Evolutionary conservation across 345 rosid genomes (phyloP).

Genomic region (Salix udensis): DNA sequence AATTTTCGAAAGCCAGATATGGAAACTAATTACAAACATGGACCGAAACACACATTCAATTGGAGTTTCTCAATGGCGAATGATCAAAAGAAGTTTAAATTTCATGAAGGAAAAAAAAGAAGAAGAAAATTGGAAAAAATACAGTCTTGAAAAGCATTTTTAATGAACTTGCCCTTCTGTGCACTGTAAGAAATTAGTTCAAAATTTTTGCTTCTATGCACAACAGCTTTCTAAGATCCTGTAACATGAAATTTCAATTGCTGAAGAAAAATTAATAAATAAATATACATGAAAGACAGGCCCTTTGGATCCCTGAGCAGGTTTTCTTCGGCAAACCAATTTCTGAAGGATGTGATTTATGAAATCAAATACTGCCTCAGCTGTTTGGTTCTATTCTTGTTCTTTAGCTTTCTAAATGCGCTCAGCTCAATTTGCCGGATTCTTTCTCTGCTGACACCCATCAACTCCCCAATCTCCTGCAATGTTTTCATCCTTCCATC

Average conservation of each 20-base stretch:
- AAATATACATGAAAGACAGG: conserved; percentile 9
- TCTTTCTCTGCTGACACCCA: conserved; percentile 91
- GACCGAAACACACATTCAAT: too few relatives aligned
- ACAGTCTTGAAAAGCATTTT: not conserved
- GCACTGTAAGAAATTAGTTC: not conserved
- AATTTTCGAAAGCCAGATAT: too few relatives aligned
- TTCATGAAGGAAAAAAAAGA: not conserved
- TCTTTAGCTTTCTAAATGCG: conserved; percentile 78
- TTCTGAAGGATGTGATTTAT: conserved; percentile 5
- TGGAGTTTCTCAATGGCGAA: too few relatives aligned
- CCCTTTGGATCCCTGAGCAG: conserved; percentile 5
- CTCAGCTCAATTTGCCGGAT: conserved; percentile 77
- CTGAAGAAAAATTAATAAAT: conserved; percentile 5
- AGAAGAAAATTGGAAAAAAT: not conserved
- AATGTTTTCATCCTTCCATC: conserved; percentile 86
- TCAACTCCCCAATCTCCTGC: conserved; percentile 87
- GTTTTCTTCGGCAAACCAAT: conserved; percentile 6
- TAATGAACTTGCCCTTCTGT: not conserved
- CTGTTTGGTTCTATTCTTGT: conserved; percentile 68
- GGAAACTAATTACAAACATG: too few relatives aligned
- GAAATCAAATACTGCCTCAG: conserved; percentile 65
- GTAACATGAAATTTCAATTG: not conserved
- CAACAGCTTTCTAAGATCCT: conserved; percentile 13
- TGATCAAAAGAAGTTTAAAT: too few relatives aligned
- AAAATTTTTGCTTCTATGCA: conserved; percentile 30